Percentiles rank a stretch among this genome's conserved stretches.
phyloP scores from a whole-genome alignment of 805 yeast species.

The Lipomyces spencermartinsiae region DNA sequence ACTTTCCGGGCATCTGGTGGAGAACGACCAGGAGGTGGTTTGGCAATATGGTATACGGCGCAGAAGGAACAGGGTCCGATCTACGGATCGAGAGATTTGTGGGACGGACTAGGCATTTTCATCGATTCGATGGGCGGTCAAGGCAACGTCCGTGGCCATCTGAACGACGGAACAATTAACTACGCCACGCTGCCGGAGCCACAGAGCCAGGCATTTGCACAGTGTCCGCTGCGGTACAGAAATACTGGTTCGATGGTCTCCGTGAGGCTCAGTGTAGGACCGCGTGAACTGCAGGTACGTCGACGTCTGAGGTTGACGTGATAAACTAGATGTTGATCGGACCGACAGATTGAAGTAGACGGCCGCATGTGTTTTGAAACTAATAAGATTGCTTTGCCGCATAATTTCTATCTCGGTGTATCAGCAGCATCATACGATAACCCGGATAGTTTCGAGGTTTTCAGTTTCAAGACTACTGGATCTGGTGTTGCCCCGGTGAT shows the following conservation, averaged over 20 bases:
- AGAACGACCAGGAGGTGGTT: slow-evolving; percentile 48
- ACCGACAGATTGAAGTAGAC: slow-evolving; percentile 46
- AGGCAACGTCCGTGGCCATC: slow-evolving; percentile 49
- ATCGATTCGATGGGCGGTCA: slow-evolving; percentile 46
- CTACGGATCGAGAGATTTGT: slow-evolving; percentile 48
- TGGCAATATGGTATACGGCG: slow-evolving; percentile 49
- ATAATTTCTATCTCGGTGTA: slow-evolving; percentile 45
- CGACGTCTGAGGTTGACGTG: not conserved
- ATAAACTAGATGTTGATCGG: not conserved
- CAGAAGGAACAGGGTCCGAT: slow-evolving; percentile 46
- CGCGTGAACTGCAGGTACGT: slow-evolving; percentile 40
- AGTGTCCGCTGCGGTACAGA: slow-evolving; percentile 48
- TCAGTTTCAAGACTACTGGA: slow-evolving; percentile 28
- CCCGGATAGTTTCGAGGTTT: slow-evolving; percentile 38
- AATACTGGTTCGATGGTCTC: slow-evolving; percentile 44
- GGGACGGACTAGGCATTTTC: slow-evolving; percentile 52
- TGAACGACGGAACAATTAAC: slow-evolving; percentile 48
- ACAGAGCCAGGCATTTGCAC: slow-evolving; percentile 45
- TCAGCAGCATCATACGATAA: slow-evolving; percentile 43
- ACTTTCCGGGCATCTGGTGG: slow-evolving; percentile 44
- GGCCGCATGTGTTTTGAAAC: slow-evolving; percentile 49
- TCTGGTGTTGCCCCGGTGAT: slow-evolving; percentile 20
- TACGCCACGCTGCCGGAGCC: slow-evolving; percentile 42
- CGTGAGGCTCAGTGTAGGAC: slow-evolving; percentile 45
- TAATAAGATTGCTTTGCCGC: slow-evolving; percentile 46